phyloP scores from a whole-genome alignment of 306 rosid species.

The Inga laurina region DNA sequence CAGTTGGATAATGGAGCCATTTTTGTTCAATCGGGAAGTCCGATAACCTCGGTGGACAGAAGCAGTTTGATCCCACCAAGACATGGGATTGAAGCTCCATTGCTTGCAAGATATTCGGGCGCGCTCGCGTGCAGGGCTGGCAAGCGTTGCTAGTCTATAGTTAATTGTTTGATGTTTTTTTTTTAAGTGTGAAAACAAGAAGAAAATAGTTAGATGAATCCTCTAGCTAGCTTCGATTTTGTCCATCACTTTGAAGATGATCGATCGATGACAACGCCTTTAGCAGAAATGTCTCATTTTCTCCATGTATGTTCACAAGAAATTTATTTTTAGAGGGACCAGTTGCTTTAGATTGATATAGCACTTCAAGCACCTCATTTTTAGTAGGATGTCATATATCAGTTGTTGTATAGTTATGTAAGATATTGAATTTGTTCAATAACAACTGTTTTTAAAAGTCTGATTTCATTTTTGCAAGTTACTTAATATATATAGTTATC shows the following conservation, averaged over 20 bases:
- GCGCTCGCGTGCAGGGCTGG: conserved; percentile 36
- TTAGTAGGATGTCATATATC: neutral
- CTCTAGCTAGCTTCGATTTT: neutral
- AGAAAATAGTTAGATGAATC: neutral
- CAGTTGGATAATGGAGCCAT: conserved; percentile 54
- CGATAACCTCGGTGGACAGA: neutral
- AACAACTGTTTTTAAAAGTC: no score
- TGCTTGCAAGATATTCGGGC: conserved; percentile 55
- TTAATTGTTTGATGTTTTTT: neutral
- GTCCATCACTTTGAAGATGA: neutral
- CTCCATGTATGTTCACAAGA: neutral
- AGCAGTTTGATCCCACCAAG: conserved; percentile 45
- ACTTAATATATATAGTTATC: no score
- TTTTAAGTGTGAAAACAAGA: neutral
- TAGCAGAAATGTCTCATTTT: neutral
- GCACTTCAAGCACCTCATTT: neutral
- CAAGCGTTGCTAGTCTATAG: neutral
- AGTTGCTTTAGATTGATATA: neutral
- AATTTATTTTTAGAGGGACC: no score
- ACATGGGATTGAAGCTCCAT: conserved; percentile 45
- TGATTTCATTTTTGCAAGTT: no score
- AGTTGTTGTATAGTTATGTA: no score
- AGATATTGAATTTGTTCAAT: neutral
- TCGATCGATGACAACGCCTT: neutral
- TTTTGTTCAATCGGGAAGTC: conserved; percentile 47